phyloP scores from a whole-genome alignment of 768 basidiomycete genomes.

The Trichaptum fuscoviolaceum region DNA sequence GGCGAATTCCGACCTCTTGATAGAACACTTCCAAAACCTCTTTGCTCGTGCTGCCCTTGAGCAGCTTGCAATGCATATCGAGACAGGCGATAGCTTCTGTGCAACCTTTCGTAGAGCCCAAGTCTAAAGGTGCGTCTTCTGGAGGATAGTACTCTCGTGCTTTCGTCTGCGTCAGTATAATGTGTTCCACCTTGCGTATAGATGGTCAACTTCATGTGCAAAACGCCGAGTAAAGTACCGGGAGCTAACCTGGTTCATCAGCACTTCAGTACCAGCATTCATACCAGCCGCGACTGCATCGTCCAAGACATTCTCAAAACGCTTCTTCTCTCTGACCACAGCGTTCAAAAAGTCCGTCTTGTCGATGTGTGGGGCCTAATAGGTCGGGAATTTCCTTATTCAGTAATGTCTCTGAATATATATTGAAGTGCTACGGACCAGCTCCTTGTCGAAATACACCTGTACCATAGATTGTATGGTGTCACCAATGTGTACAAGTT shows the following conservation, averaged over 20 bases:
- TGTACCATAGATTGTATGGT: slow-evolving; percentile 98
- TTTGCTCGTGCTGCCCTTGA: slow-evolving; percentile 91
- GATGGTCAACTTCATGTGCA: not conserved
- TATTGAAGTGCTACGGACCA: slow-evolving; percentile 42
- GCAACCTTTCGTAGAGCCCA: slow-evolving; percentile 84
- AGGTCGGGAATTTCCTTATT: not conserved
- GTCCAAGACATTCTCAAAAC: slow-evolving; percentile 87
- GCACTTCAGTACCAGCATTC: slow-evolving; percentile 91
- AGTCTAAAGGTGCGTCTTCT: slow-evolving; percentile 71
- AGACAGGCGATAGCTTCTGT: slow-evolving; percentile 86
- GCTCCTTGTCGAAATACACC: slow-evolving; percentile 96
- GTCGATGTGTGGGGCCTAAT: slow-evolving; percentile 81
- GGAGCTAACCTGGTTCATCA: slow-evolving; percentile 81
- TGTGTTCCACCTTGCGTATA: slow-evolving; percentile 75
- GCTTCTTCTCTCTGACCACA: slow-evolving; percentile 94
- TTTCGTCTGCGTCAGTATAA: slow-evolving; percentile 75
- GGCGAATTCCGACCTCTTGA: slow-evolving; percentile 90
- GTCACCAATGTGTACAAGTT: slow-evolving; percentile 94
- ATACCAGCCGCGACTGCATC: slow-evolving; percentile 90
- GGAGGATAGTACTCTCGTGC: slow-evolving; percentile 89
- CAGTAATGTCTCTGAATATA: not conserved
- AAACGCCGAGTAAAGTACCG: not conserved
- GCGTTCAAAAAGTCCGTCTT: slow-evolving; percentile 89
- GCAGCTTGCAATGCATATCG: slow-evolving; percentile 83
- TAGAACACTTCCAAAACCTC: slow-evolving; percentile 98